Percentiles rank a stretch among this genome's conserved stretches.
Evolutionary conservation across 139 green algal genomes (phyloP).

Genomic region (Coccomyxa sp.): DNA sequence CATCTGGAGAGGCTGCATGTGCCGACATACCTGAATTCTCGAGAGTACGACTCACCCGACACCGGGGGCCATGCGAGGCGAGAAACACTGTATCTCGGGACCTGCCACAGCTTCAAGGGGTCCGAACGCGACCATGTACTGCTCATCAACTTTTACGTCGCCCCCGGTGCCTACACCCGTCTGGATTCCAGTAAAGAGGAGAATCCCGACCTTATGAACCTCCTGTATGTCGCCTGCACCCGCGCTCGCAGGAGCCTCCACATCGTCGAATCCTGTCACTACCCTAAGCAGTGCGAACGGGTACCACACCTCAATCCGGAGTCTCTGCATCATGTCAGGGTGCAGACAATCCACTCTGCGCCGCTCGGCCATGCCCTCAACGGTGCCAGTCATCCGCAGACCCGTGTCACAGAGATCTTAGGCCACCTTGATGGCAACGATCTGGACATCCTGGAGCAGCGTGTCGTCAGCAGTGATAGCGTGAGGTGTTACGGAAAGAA

Average conservation of each 20-base stretch:
- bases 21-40: background rate
- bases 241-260: background rate
- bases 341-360: background rate
- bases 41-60: background rate
- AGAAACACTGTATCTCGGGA: background rate
- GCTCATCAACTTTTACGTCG: conserved; percentile 1
- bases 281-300: background rate
- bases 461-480: background rate
- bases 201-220: background rate
- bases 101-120: background rate
- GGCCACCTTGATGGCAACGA: background rate
- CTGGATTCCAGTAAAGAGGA: background rate
- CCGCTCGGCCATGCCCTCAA: background rate
- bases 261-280: background rate
- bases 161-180: background rate
- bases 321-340: background rate
- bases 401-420: background rate
- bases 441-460: background rate
- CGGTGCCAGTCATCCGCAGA: background rate
- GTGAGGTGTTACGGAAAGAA: background rate
- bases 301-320: background rate
- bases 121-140: background rate
- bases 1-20: background rate
- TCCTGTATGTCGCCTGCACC: background rate
- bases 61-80: background rate